A percentile compares a stretch with the other conserved stretches of the same genome.
Evolutionary conservation across 108 stramenopile species (phyloP).

Genomic region (Craspedostauros australis): DNA sequence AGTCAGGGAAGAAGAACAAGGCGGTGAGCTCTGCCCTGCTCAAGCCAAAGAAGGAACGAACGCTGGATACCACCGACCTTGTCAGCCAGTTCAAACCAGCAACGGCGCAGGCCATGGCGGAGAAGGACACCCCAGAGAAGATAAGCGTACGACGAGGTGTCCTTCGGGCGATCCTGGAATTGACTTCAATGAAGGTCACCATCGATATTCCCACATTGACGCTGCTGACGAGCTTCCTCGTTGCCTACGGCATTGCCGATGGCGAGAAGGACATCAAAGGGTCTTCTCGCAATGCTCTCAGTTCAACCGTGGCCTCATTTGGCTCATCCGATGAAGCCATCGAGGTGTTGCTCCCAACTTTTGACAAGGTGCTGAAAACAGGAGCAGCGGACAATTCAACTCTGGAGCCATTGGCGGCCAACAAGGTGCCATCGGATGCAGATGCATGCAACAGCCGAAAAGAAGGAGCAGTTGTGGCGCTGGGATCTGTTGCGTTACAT

Average conservation of each 20-base stretch:
- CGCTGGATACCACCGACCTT: conserved; percentile 50
- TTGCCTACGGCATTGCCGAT: conserved; percentile 82
- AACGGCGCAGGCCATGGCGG: conserved; percentile 30
- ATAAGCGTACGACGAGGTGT: conserved; percentile 59
- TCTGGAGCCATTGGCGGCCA: conserved; percentile 42
- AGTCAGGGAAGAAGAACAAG: conserved; percentile 42
- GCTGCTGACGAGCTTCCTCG: conserved; percentile 68
- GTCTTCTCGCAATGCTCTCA: conserved; percentile 57
- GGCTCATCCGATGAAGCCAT: conserved; percentile 73
- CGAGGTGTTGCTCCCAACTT: conserved; percentile 65
- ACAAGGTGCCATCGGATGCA: conserved; percentile 47
- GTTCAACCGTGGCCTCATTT: conserved; percentile 65
- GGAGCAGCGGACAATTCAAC: conserved; percentile 44
- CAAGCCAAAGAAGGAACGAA: conserved; percentile 71
- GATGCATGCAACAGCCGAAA: conserved; percentile 75
- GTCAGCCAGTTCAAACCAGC: conserved; percentile 59
- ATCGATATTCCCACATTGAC: conserved; percentile 53
- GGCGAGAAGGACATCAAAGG: conserved; percentile 57
- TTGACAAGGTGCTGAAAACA: conserved; percentile 70
- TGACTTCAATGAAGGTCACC: conserved; percentile 51
- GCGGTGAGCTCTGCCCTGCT: conserved; percentile 49
- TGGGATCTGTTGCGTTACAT: conserved; percentile 83
- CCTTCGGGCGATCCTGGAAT: conserved; percentile 55
- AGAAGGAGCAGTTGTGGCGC: conserved; percentile 82
- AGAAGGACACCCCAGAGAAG: conserved; percentile 69